A percentile compares a stretch with the other conserved stretches of the same genome.
These are phyloP conservation scores for Basipetospora chlamydospora DNA, from an alignment of 2,329 filamentous ascomycete species.

Conservation along the genomic window DNA sequence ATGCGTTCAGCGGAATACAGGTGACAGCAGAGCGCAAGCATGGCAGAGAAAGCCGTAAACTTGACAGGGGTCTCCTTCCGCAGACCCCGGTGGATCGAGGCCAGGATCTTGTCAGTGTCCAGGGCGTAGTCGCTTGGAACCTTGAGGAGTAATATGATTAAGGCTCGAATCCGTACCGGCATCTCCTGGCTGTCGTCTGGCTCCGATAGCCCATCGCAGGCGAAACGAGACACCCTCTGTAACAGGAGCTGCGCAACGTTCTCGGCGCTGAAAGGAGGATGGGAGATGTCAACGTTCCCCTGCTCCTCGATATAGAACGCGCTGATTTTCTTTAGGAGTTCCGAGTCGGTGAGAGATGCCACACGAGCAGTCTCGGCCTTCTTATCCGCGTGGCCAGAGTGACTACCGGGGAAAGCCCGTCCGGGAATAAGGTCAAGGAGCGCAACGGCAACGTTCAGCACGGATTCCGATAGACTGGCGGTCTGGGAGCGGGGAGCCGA, in stretches of 20 bases:
- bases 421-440: slow-evolving; percentile 52
- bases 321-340: slow-evolving; percentile 45
- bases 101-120: slow-evolving; percentile 32
- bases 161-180: slow-evolving; percentile 41
- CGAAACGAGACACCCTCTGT: slow-evolving; percentile 39
- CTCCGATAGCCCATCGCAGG: slow-evolving; percentile 30
- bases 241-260: slow-evolving; percentile 49
- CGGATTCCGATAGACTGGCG: slow-evolving; percentile 17
- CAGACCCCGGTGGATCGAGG: slow-evolving; percentile 35
- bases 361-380: slow-evolving; percentile 3
- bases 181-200: slow-evolving; percentile 29
- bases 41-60: slow-evolving; percentile 43
- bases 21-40: slow-evolving; percentile 42
- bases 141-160: slow-evolving; percentile 44
- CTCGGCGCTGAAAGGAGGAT: slow-evolving; percentile 42
- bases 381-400: slow-evolving; percentile 8
- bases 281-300: slow-evolving; percentile 48
- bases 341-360: slow-evolving; percentile 17
- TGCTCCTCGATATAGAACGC: slow-evolving; percentile 57
- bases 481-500: slow-evolving; percentile 17
- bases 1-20: slow-evolving; percentile 41
- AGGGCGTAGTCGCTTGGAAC: slow-evolving; percentile 25
- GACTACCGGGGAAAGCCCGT: slow-evolving; percentile 35
- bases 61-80: slow-evolving; percentile 21
- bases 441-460: slow-evolving; percentile 35